A percentile compares a stretch with the other conserved stretches of the same genome.
Evolutionary conservation across 805 yeast genomes (phyloP).

Genomic region (Candida succiphila): DNA sequence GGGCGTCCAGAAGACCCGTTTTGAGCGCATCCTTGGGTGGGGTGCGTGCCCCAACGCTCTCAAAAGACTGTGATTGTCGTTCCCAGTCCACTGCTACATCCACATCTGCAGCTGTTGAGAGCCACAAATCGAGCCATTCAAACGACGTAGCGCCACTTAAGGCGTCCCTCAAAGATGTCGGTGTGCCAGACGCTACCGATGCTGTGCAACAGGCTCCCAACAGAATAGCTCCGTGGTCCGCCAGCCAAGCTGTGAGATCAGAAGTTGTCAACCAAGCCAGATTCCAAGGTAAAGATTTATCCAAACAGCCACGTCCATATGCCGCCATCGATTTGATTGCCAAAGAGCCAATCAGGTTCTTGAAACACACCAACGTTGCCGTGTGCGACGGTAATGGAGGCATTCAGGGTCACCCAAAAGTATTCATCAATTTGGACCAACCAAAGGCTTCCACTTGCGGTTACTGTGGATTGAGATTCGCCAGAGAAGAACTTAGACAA

Average conservation of each 20-base stretch:
- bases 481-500: conserved; percentile 38
- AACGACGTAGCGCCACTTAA: too few relatives aligned
- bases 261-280: conserved; percentile 50
- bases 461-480: conserved; percentile 69
- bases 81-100: too few relatives aligned
- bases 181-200: conserved; percentile 11
- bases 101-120: too few relatives aligned
- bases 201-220: conserved; percentile 78
- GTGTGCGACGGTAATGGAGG: conserved; percentile 74
- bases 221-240: conserved; percentile 61
- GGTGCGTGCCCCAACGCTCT: too few relatives aligned
- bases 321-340: conserved; percentile 82
- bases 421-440: conserved; percentile 71
- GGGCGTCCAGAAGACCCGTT: too few relatives aligned
- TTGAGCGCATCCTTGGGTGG: too few relatives aligned
- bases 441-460: conserved; percentile 68
- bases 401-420: conserved; percentile 77
- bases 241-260: conserved; percentile 50
- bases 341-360: conserved; percentile 57
- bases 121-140: too few relatives aligned
- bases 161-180: conserved; percentile 6
- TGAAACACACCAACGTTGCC: conserved; percentile 46
- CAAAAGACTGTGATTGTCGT: too few relatives aligned
- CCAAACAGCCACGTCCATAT: conserved; percentile 64
- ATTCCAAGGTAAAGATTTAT: conserved; percentile 62